Evolutionary conservation across 352 stramenopile species (phyloP).

Genomic region (Pythium phragmiticola): DNA sequence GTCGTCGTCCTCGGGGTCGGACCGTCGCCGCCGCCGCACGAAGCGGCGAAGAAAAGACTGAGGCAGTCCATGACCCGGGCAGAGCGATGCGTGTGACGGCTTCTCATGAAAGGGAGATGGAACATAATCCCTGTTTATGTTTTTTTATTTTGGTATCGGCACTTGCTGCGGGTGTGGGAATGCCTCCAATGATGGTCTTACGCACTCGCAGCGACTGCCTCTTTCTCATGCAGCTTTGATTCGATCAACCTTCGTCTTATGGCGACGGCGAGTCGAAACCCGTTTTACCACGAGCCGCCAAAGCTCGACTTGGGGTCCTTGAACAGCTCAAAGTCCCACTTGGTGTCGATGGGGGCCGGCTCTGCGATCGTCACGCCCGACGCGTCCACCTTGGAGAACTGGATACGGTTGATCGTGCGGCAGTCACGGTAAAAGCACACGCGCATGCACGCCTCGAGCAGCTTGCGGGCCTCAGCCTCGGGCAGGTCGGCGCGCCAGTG

Average conservation of each 20-base stretch:
- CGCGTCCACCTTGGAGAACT: constrained; percentile 94
- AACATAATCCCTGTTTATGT: background rate
- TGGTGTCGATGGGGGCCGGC: constrained; percentile 94
- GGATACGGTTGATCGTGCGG: constrained; percentile 96
- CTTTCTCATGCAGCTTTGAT: background rate
- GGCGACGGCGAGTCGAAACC: background rate
- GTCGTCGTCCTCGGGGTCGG: constrained; percentile 28
- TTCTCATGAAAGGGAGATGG: background rate
- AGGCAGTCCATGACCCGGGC: too few species aligned
- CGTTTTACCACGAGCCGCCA: constrained; percentile 84
- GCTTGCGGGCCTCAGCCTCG: constrained; percentile 90
- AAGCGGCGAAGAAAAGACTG: constrained; percentile 46
- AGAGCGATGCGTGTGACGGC: too few species aligned
- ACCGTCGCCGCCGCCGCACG: constrained; percentile 33
- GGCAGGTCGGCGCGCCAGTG: constrained; percentile 92
- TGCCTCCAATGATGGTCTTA: background rate
- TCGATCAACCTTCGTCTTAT: background rate
- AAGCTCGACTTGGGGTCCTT: constrained; percentile 89
- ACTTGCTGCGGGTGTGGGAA: background rate
- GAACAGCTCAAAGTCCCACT: constrained; percentile 91
- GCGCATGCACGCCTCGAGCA: constrained; percentile 97
- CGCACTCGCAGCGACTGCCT: background rate
- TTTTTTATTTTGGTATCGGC: constrained; percentile 4
- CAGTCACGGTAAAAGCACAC: constrained; percentile 99
- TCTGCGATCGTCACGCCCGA: constrained; percentile 90